Conservation (phyloP, 129 eudicot genomes). For the Tagetes patula region DNA sequence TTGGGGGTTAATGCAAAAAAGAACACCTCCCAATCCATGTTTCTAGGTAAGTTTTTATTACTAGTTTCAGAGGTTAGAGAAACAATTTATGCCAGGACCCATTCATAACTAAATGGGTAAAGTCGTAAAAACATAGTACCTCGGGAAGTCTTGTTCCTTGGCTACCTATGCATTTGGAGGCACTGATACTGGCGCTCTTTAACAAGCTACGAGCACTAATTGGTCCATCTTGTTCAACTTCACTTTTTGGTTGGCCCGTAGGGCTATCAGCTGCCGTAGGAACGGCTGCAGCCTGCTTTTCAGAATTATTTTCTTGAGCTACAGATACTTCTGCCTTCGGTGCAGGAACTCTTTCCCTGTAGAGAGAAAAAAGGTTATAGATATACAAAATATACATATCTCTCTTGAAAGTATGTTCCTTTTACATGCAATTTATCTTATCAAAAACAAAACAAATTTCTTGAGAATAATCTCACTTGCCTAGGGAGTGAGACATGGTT, state of each 20-base stretch:
- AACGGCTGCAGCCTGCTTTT: constrained; percentile 51
- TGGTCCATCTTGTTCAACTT: constrained; percentile 41
- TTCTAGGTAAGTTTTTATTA: background rate
- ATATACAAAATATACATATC: background rate
- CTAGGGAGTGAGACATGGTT: constrained; percentile 96
- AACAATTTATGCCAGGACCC: background rate
- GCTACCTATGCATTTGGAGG: constrained; percentile 76
- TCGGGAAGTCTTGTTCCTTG: constrained; percentile 47
- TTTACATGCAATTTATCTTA: background rate
- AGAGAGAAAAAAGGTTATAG: background rate
- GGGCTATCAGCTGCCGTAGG: constrained; percentile 62
- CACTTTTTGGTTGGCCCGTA: constrained; percentile 42
- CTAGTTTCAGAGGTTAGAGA: background rate
- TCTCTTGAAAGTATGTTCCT: background rate
- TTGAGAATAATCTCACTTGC: constrained; percentile 36
- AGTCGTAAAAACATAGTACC: constrained; percentile 35
- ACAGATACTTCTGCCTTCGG: constrained; percentile 49
- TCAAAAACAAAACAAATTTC: constrained; percentile 2
- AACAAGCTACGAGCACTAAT: constrained; percentile 77
- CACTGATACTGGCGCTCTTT: constrained; percentile 96
- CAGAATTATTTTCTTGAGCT: constrained; percentile 39
- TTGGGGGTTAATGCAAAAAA: background rate
- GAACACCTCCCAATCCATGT: background rate
- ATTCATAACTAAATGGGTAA: background rate
- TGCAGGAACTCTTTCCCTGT: constrained; percentile 81